phyloP scores from a whole-genome alignment of 2,329 filamentous ascomycete genomes.

The Pseudovirgaria hyperparasitica region DNA sequence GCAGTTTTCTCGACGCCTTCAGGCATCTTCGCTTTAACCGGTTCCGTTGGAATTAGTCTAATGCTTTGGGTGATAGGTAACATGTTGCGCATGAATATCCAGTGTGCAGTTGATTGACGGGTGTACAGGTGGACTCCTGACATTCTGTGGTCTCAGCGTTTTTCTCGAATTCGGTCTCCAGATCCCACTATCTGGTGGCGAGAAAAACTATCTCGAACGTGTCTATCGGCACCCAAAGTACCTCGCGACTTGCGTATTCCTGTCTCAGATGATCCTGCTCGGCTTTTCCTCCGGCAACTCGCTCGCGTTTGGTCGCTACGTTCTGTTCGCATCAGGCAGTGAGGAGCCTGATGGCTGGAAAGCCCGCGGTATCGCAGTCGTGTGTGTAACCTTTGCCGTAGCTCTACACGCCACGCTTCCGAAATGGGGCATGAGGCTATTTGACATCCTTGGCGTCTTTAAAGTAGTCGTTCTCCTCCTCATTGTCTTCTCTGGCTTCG shows the following conservation, averaged over 20 bases:
- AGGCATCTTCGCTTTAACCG: constrained; percentile 42
- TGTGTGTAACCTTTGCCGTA: constrained; percentile 39
- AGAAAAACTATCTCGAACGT: constrained; percentile 55
- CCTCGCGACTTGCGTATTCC: constrained; percentile 46
- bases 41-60: constrained; percentile 41
- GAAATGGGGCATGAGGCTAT: constrained; percentile 45
- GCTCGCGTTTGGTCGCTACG: constrained; percentile 45
- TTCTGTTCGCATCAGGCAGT: constrained; percentile 41
- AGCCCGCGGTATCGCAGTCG: constrained; percentile 39
- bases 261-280: constrained; percentile 48
- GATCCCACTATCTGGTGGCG: constrained; percentile 49
- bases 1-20: constrained; percentile 43
- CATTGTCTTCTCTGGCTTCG: constrained; percentile 45
- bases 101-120: constrained; percentile 1
- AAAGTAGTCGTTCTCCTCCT: constrained; percentile 48
- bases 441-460: constrained; percentile 47
- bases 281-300: constrained; percentile 48
- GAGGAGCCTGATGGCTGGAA: constrained; percentile 40
- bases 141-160: constrained; percentile 46
- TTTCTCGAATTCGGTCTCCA: constrained; percentile 52
- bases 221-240: constrained; percentile 47
- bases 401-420: constrained; percentile 39
- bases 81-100: background rate
- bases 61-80: constrained; percentile 42
- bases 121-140: constrained; percentile 33